Base-by-base conservation (phyloP, 2,329 filamentous ascomycete species). In the Coccinonectria pachysandricola region DNA sequence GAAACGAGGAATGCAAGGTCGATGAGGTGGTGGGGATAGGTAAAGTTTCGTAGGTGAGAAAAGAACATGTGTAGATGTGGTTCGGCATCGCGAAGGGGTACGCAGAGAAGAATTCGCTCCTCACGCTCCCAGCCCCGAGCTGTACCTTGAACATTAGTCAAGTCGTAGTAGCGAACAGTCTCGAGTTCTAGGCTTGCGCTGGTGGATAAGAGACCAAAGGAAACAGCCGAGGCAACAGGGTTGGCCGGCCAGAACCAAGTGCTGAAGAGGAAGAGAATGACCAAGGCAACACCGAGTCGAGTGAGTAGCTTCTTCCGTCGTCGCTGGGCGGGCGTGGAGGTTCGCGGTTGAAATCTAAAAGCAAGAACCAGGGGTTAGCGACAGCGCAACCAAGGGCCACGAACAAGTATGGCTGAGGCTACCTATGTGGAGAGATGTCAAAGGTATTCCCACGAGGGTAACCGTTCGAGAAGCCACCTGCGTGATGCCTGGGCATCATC, bases 41-140 rank as follows among this genome's bases (percentile, higher is more conserved):
- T 98, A 41, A 98, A 79, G 59, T 98, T 98, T 42, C 77, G 78
- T 32, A 98, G 68, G 52, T 98, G 92, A n/a, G 81, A 80, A 60
- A 98, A 98, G 70, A 98, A 96, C 88, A 98, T 96, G 35, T 79
- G 74, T 24, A 98, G 61, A 65, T 98, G 91, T 14, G 83, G 70
- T 48, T 92, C 78, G 23, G 91, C 91, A 56, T 98, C 92, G 56
- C 91, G 75, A 29, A 98, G 71, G 22, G 91, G 91, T 10, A 93
- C 91, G 56, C 91, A 96, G 31, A 98, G 71, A 16, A 98, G 67
- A 41, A 98, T 94, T 39, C 91, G 76, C 60, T 98, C 91, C 53
- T 93, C 91, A 33, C 86, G 72, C 57, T 96, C 88, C 91, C 91
- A 98, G 5, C 91, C 92, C 39, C 82, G 77, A 27, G 83, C 84